phyloP scores from a whole-genome alignment of 2,329 filamentous ascomycete genomes.

The Colletotrichum chrysophilum region DNA sequence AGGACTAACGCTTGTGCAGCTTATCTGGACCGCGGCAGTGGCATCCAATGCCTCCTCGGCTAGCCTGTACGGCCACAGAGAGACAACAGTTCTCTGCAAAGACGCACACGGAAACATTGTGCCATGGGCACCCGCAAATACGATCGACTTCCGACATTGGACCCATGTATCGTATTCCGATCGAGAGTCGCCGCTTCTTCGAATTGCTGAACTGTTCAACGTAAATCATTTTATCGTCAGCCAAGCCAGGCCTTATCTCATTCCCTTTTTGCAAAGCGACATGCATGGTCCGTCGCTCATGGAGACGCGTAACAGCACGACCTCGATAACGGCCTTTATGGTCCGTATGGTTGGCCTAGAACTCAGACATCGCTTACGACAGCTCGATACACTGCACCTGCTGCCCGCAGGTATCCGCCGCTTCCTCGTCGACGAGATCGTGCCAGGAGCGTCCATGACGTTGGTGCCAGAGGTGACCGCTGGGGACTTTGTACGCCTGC shows the following conservation, averaged over 20 bases:
- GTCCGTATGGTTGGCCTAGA: slow-evolving; percentile 77
- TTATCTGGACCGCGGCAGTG: slow-evolving; percentile 82
- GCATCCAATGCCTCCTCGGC: slow-evolving; percentile 74
- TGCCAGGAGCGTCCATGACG: slow-evolving; percentile 79
- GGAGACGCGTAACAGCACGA: slow-evolving; percentile 63
- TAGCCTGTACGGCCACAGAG: slow-evolving; percentile 68
- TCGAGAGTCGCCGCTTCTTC: slow-evolving; percentile 67
- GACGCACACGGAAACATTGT: slow-evolving; percentile 74
- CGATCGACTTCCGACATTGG: slow-evolving; percentile 70
- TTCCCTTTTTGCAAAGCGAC: slow-evolving; percentile 83
- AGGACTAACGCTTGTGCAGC: slow-evolving; percentile 33
- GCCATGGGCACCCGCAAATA: slow-evolving; percentile 73
- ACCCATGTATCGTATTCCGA: slow-evolving; percentile 69
- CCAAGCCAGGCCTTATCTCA: slow-evolving; percentile 87
- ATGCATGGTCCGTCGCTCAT: slow-evolving; percentile 75
- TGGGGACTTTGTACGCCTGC: slow-evolving; percentile 75
- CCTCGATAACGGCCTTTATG: slow-evolving; percentile 61
- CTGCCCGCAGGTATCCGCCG: slow-evolving; percentile 74
- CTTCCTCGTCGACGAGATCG: slow-evolving; percentile 82
- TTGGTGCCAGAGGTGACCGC: slow-evolving; percentile 80
- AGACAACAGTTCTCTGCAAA: slow-evolving; percentile 76
- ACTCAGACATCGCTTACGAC: slow-evolving; percentile 78
- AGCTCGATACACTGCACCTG: slow-evolving; percentile 78
- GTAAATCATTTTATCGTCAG: slow-evolving; percentile 96
- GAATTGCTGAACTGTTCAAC: slow-evolving; percentile 85